phyloP scores from a whole-genome alignment of 2,329 filamentous ascomycete genomes.

The Fusarium sarcochroum region DNA sequence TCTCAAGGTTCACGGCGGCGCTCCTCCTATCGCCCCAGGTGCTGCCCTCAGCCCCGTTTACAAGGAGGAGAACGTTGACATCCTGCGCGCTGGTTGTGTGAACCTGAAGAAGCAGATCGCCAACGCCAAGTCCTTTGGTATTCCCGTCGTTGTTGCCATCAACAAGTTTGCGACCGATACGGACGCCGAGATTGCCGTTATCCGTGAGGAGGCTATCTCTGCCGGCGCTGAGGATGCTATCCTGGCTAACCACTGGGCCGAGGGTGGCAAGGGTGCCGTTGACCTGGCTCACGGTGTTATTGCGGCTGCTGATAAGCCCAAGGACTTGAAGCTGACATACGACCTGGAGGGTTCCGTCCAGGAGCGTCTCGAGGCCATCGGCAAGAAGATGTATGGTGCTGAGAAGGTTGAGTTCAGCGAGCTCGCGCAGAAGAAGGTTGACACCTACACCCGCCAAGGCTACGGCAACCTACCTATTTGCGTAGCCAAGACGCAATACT shows the following conservation, averaged over 20 bases:
- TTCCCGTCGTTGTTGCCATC: conserved; percentile 96
- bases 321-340: conserved; percentile 91
- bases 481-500: conserved; percentile 98
- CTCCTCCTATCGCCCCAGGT: conserved; percentile 91
- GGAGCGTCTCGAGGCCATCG: conserved; percentile 91
- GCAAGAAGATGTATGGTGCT: conserved; percentile 94
- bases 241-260: conserved; percentile 95
- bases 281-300: conserved; percentile 91
- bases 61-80: conserved; percentile 91
- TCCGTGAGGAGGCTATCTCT: conserved; percentile 90
- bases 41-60: conserved; percentile 89
- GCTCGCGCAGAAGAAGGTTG: conserved; percentile 94
- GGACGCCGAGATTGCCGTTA: conserved; percentile 88
- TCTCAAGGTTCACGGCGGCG: conserved; percentile 96
- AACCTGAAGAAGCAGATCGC: conserved; percentile 96
- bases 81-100: conserved; percentile 89
- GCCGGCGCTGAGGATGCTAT: conserved; percentile 96
- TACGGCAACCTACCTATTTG: conserved; percentile 95
- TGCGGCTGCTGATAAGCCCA: conserved; percentile 83
- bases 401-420: conserved; percentile 92
- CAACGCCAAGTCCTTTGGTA: conserved; percentile 89
- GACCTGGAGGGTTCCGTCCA: conserved; percentile 83
- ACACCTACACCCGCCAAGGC: conserved; percentile 92
- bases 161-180: conserved; percentile 97
- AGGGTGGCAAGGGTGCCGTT: conserved; percentile 90